Evolutionary conservation across 768 basidiomycete genomes (phyloP).

Genomic region (Tulasnella sp.): DNA sequence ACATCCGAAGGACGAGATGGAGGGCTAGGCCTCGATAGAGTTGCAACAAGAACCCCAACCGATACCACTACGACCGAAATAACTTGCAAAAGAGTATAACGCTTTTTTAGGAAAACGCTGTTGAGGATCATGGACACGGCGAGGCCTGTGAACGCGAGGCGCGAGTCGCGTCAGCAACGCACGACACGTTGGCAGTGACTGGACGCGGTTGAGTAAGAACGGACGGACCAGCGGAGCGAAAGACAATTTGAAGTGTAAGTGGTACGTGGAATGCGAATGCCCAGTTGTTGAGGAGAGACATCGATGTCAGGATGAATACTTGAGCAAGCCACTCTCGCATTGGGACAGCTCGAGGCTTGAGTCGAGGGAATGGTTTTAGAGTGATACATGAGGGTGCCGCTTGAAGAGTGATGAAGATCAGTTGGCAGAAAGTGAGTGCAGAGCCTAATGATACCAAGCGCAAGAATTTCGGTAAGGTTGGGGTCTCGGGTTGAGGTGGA

Average conservation of each 20-base stretch:
- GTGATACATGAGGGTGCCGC: conserved; percentile 61
- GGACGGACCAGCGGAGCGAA: conserved; percentile 69
- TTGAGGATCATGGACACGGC: conserved; percentile 76
- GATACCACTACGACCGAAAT: conserved; percentile 64
- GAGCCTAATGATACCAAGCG: conserved; percentile 50
- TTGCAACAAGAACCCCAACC: conserved; percentile 66
- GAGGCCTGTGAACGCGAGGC: conserved; percentile 48
- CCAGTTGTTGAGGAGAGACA: conserved; percentile 76
- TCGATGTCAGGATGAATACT: conserved; percentile 61
- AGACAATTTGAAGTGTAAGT: conserved; percentile 74
- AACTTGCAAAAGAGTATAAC: conserved; percentile 62
- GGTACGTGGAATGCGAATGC: conserved; percentile 75
- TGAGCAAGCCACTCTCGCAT: conserved; percentile 64
- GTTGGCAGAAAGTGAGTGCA: conserved; percentile 80
- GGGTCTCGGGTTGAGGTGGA: background rate
- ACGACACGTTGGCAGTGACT: background rate
- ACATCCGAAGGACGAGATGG: background rate
- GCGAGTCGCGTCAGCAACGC: conserved; percentile 29
- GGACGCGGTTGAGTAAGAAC: background rate
- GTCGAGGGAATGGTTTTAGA: conserved; percentile 45
- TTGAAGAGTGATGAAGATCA: conserved; percentile 69
- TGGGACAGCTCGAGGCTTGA: conserved; percentile 68
- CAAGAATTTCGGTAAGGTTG: background rate
- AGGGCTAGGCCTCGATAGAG: conserved; percentile 54
- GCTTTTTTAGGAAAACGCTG: conserved; percentile 53